phyloP scores from a whole-genome alignment of 257 asterid species.

The Marsdenia floribunda region DNA sequence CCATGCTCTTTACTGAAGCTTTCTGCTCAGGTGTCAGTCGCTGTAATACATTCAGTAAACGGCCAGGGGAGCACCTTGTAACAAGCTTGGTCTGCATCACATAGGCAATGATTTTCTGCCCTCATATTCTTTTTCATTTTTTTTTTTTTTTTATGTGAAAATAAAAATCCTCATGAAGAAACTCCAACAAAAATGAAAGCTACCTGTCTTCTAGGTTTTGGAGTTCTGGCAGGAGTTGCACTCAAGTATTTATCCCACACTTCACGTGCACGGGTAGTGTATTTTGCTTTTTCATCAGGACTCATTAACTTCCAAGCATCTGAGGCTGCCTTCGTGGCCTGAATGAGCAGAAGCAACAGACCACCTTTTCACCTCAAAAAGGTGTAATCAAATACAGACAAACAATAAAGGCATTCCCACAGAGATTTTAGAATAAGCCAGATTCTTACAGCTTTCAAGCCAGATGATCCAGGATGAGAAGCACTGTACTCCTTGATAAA shows the following conservation, averaged over 20 bases:
- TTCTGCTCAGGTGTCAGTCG: constrained; percentile 77
- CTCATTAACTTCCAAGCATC: constrained; percentile 95
- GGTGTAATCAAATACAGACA: constrained; percentile 2
- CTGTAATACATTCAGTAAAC: constrained; percentile 75
- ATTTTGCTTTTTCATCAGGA: constrained; percentile 85
- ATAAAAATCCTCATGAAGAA: background rate
- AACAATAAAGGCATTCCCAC: background rate
- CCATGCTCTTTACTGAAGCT: constrained; percentile 90
- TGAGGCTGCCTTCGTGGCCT: constrained; percentile 99
- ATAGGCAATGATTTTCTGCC: constrained; percentile 9
- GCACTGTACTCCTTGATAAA: constrained; percentile 92
- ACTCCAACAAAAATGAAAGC: background rate
- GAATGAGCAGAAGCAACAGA: constrained; percentile 13
- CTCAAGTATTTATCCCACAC: constrained; percentile 91
- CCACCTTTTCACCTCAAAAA: background rate
- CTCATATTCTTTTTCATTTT: background rate
- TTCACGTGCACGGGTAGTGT: constrained; percentile 92
- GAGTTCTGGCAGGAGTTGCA: constrained; percentile 70
- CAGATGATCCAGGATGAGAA: constrained; percentile 92
- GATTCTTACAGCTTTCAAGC: constrained; percentile 73
- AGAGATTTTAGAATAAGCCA: constrained; percentile 17
- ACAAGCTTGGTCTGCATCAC: constrained; percentile 84
- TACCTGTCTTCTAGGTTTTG: constrained; percentile 90
- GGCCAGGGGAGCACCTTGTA: constrained; percentile 98
- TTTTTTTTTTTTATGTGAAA: background rate